Percentiles rank a stretch among this genome's conserved stretches.
These are phyloP conservation scores for Neofusicoccum umdonicola DNA, from an alignment of 2,329 filamentous ascomycete genomes.

Conservation along the genomic window DNA sequence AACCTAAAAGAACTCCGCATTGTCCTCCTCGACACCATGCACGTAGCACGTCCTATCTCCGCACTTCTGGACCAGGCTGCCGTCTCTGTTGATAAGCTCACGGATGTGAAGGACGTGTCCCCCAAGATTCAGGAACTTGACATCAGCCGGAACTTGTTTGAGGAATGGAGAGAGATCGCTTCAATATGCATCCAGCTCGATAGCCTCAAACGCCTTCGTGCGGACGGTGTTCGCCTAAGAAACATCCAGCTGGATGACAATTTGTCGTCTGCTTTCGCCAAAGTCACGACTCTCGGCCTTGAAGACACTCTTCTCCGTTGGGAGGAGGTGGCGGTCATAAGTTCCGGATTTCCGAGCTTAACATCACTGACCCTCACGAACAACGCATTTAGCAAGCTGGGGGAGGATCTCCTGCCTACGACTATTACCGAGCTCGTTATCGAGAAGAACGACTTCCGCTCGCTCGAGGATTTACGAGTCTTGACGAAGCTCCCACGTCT, in stretches of 20 bases:
- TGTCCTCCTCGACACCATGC: conserved; percentile 76
- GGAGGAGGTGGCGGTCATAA: conserved; percentile 38
- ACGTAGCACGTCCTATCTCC: conserved; percentile 50
- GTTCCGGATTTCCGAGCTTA: conserved; percentile 56
- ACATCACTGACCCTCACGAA: conserved; percentile 47
- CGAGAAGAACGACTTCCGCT: conserved; percentile 68
- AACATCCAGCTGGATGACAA: conserved; percentile 28
- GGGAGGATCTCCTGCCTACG: conserved; percentile 40
- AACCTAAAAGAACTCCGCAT: conserved; percentile 74
- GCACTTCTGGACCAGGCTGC: conserved; percentile 25
- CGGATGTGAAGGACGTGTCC: conserved; percentile 56
- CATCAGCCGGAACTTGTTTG: conserved; percentile 79
- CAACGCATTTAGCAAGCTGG: conserved; percentile 37
- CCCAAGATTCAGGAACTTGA: conserved; percentile 71
- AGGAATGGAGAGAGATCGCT: conserved; percentile 63
- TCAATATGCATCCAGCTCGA: conserved; percentile 69
- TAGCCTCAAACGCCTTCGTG: conserved; percentile 63
- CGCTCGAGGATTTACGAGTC: conserved; percentile 56
- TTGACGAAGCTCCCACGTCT: conserved; percentile 60
- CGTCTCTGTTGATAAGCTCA: conserved; percentile 33
- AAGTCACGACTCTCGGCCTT: conserved; percentile 47
- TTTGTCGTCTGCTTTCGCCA: conserved; percentile 27
- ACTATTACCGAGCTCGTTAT: conserved; percentile 64
- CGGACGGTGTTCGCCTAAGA: conserved; percentile 74
- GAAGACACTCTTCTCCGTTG: conserved; percentile 47